Conservation (phyloP, 2,329 filamentous ascomycete genomes). For the Fusarium euwallaceae region DNA sequence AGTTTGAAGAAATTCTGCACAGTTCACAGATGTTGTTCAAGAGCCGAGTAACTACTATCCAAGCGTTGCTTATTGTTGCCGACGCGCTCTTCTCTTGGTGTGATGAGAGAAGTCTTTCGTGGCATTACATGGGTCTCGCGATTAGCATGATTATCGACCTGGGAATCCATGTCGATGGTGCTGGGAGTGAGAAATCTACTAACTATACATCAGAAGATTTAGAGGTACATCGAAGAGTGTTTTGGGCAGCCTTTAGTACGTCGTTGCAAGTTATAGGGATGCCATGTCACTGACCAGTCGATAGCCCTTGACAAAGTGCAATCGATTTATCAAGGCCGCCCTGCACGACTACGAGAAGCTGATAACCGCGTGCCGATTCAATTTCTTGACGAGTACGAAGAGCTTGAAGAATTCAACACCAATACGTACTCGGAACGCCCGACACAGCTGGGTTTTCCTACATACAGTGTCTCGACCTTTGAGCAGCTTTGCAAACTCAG, state of each 20-base stretch:
- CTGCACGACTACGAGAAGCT: conserved; percentile 57
- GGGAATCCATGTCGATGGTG: conserved; percentile 3
- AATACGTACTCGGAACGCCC: conserved; percentile 52
- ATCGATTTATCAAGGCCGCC: conserved; percentile 65
- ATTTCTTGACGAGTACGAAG: conserved; percentile 63
- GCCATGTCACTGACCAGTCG: not conserved
- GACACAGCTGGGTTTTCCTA: conserved; percentile 51
- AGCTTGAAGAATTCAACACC: conserved; percentile 62
- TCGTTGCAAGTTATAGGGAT: rapidly evolving
- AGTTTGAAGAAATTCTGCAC: conserved; percentile 10
- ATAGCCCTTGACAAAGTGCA: conserved; percentile 61
- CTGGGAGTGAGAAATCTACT: not conserved
- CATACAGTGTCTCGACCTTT: conserved; percentile 58
- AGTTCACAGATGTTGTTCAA: conserved; percentile 1
- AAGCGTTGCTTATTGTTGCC: not conserved
- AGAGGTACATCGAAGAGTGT: conserved; percentile 58
- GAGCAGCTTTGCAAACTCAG: conserved; percentile 58
- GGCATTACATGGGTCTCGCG: conserved; percentile 29
- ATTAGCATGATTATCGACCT: conserved; percentile 29
- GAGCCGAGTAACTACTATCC: conserved; percentile 18
- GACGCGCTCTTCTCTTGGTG: conserved; percentile 2
- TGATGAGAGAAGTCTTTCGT: conserved; percentile 18
- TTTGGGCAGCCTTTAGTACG: conserved; percentile 40
- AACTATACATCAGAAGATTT: conserved; percentile 56
- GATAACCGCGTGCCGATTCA: conserved; percentile 60